Percentiles rank a stretch among this genome's conserved stretches.
phyloP scores from a whole-genome alignment of 2,329 filamentous ascomycete genomes.

The Trichoderma sp. region DNA sequence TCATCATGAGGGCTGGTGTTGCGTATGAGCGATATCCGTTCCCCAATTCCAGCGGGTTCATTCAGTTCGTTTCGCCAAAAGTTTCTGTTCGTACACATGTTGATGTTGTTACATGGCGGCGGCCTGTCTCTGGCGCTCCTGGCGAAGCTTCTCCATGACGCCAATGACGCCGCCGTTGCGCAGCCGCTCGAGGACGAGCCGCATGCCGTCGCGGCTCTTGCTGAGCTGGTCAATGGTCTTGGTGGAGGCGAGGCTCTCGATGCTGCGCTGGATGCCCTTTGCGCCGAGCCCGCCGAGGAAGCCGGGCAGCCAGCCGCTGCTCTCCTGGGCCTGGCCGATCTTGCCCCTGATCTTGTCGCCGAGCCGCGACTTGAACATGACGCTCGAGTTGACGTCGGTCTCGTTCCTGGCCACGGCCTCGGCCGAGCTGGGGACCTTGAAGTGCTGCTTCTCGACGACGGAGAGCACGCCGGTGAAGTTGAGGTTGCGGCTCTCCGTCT shows the following conservation, averaged over 20 bases:
- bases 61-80: neutral
- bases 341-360: slow-evolving; percentile 67
- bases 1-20: slow-evolving; percentile 26
- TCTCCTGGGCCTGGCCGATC: slow-evolving; percentile 51
- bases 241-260: slow-evolving; percentile 76
- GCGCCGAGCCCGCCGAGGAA: slow-evolving; percentile 64
- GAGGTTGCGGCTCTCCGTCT: slow-evolving; percentile 76
- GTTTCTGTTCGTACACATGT: neutral
- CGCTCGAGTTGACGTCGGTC: slow-evolving; percentile 73
- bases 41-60: slow-evolving; percentile 4
- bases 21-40: slow-evolving; percentile 10
- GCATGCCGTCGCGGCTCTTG: slow-evolving; percentile 83
- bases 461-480: slow-evolving; percentile 81
- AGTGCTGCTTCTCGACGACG: slow-evolving; percentile 75
- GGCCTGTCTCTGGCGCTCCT: slow-evolving; percentile 44
- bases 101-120: slow-evolving; percentile 26
- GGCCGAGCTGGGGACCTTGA: slow-evolving; percentile 49
- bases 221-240: slow-evolving; percentile 77
- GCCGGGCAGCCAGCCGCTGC: slow-evolving; percentile 55
- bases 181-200: slow-evolving; percentile 72
- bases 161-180: slow-evolving; percentile 61
- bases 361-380: slow-evolving; percentile 71
- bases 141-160: slow-evolving; percentile 58
- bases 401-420: slow-evolving; percentile 39
- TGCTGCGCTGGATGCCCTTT: slow-evolving; percentile 73